These are phyloP conservation scores for Orbilia quercus DNA, from an alignment of 2,329 filamentous ascomycete genomes.

Conservation along the genomic window DNA sequence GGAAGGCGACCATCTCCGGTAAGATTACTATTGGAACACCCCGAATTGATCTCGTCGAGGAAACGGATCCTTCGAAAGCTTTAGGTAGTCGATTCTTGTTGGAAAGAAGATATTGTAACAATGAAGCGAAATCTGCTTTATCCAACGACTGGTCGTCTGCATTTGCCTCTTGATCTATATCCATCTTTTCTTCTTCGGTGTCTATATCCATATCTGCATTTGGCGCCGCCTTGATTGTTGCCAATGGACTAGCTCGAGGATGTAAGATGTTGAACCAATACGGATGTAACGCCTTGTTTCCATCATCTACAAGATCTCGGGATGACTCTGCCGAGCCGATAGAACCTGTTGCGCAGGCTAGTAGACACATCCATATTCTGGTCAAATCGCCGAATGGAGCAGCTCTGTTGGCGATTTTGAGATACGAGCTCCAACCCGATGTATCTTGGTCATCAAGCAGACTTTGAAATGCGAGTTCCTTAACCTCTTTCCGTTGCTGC, in stretches of 20 bases:
- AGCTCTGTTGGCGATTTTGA: slow-evolving; percentile 90
- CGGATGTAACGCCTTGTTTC: slow-evolving; percentile 76
- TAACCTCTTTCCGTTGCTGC: slow-evolving; percentile 63
- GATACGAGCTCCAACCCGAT: slow-evolving; percentile 70
- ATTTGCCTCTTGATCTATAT: slow-evolving; percentile 54
- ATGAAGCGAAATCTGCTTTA: slow-evolving; percentile 65
- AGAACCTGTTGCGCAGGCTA: slow-evolving; percentile 68
- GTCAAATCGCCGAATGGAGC: slow-evolving; percentile 81
- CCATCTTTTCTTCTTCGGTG: slow-evolving; percentile 58
- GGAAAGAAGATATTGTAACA: slow-evolving; percentile 66
- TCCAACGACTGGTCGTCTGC: slow-evolving; percentile 27
- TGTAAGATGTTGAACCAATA: slow-evolving; percentile 77
- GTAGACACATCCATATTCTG: slow-evolving; percentile 87
- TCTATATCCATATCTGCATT: slow-evolving; percentile 18
- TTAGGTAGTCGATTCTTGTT: slow-evolving; percentile 61
- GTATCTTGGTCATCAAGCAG: slow-evolving; percentile 69
- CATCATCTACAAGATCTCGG: slow-evolving; percentile 88
- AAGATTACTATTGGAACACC: slow-evolving; percentile 57
- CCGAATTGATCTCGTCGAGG: slow-evolving; percentile 11
- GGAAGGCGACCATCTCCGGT: slow-evolving; percentile 48
- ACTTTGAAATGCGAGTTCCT: slow-evolving; percentile 71
- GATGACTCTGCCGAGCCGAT: slow-evolving; percentile 75
- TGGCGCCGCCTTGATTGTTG: slow-evolving; percentile 5
- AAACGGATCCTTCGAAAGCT: slow-evolving; percentile 59
- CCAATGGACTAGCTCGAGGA: slow-evolving; percentile 58